Percentiles rank a stretch among this genome's conserved stretches.
phyloP scores from a whole-genome alignment of 495 filamentous ascomycete genomes.

The Margaritispora aquatica region DNA sequence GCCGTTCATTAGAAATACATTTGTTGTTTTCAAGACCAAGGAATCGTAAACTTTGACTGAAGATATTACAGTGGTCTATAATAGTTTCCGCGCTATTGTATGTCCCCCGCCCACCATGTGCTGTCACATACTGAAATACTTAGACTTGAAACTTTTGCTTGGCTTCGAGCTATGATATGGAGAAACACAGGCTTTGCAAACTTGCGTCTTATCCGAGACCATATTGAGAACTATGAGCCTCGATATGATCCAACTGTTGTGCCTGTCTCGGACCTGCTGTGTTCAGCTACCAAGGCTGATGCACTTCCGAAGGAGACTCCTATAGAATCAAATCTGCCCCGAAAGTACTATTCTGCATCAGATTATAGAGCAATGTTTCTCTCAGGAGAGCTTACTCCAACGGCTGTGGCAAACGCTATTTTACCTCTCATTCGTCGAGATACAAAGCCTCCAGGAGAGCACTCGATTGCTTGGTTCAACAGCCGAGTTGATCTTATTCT shows the following conservation, averaged over 20 bases:
- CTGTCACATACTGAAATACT: neutral
- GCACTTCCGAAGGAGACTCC: neutral
- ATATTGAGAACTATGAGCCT: constrained; percentile 59
- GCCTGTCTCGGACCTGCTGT: neutral
- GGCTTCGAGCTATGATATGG: constrained; percentile 60
- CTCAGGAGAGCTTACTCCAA: constrained; percentile 62
- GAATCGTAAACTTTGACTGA: no score
- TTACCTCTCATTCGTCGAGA: constrained; percentile 64
- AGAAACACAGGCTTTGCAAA: constrained; percentile 64
- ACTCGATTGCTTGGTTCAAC: constrained; percentile 63
- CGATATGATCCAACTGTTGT: constrained; percentile 13
- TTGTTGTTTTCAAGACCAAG: no score
- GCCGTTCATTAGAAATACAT: no score
- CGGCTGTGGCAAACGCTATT: constrained; percentile 60
- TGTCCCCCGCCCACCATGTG: neutral
- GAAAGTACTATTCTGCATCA: constrained; percentile 57
- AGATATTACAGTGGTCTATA: no score
- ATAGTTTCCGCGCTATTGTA: constrained; percentile 6
- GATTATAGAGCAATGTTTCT: constrained; percentile 73
- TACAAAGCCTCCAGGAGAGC: constrained; percentile 41
- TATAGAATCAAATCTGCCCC: constrained; percentile 24
- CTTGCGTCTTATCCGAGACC: constrained; percentile 52
- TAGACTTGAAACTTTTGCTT: constrained; percentile 28
- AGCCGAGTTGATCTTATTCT: constrained; percentile 52
- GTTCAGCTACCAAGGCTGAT: neutral